Evolutionary conservation across 495 filamentous ascomycete species (phyloP), one percentile per base, ranked within the genome.

Genomic region (Astrocystis sublimbata): DNA sequence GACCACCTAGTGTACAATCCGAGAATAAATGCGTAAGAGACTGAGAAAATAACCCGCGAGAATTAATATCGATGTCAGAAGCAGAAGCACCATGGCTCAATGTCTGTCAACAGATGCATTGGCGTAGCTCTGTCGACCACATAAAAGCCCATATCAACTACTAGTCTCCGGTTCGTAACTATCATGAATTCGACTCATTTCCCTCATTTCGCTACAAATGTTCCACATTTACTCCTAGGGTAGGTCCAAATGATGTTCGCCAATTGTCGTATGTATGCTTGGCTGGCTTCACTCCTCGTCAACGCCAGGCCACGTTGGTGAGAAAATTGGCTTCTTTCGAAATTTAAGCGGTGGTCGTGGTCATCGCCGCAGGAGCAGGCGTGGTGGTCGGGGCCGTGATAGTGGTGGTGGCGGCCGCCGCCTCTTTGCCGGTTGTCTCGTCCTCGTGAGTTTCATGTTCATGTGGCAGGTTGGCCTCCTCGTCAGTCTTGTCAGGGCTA

Each of bases 401-500:
- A 12, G 24, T 5, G 33, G 58, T 46, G 51, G 61, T 65, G 36
- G 66, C 66, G 63, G 75, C 73, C 33, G 71, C 75, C 68, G n/a
- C n/a, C n/a, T n/a, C n/a, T n/a, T n/a, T n/a, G n/a, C n/a, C n/a
- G n/a, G n/a, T n/a, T n/a, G n/a, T n/a, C n/a, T 73, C 72, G 58
- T 82, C 75, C 33, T 74, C 76, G 66, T 79, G 77, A 64, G 79
- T 71, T 65, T 76, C 78, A 43, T 13, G n/a, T 71, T 86, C 83
- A 51, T 72, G 70, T 50, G 74, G 75, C 40, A 72, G 75, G 60
- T 79, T 76, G 53, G 83, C 79, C 73, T 91, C 88, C 65, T 94
- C 89, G 60, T 98, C 94, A 71, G 96, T 93, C 86, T 98, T 98
- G 78, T 94, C 92, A 62, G 94, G 94, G 85, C 92, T 97, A 79